phyloP scores from a whole-genome alignment of 768 basidiomycete genomes.

The Lactarius evosmus region DNA sequence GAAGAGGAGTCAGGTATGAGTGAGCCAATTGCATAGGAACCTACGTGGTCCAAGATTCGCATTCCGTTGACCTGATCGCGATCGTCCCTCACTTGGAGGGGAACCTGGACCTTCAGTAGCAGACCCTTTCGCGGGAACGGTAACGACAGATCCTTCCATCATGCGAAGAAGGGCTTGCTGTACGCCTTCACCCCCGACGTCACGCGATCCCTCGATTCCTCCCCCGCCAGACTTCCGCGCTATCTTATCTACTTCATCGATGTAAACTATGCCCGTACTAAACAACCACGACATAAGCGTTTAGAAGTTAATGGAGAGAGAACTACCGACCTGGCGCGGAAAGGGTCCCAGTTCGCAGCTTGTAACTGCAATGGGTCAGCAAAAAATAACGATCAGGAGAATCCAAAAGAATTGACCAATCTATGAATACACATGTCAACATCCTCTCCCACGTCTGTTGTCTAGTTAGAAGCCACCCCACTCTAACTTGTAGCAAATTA shows the following conservation, averaged over 20 bases:
- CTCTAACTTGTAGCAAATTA: conserved; percentile 22
- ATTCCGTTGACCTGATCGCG: conserved; percentile 49
- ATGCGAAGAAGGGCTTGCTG: conserved; percentile 90
- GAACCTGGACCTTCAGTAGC: conserved; percentile 46
- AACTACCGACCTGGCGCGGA: conserved; percentile 65
- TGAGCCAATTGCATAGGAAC: conserved; percentile 7
- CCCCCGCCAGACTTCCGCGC: conserved; percentile 54
- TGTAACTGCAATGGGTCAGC: conserved; percentile 55
- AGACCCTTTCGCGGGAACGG: conserved; percentile 71
- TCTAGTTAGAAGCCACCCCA: conserved; percentile 2
- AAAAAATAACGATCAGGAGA: neutral
- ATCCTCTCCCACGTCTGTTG: conserved; percentile 89
- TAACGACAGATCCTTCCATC: conserved; percentile 88
- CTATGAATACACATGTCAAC: conserved; percentile 90
- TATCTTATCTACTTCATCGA: conserved; percentile 95
- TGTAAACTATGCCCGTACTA: conserved; percentile 92
- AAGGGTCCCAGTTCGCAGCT: conserved; percentile 86
- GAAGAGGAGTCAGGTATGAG: conserved; percentile 17
- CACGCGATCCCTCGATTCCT: conserved; percentile 69
- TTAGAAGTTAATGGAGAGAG: conserved; percentile 10
- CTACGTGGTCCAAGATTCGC: conserved; percentile 35
- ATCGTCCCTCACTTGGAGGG: conserved; percentile 44
- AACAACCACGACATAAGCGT: conserved; percentile 10
- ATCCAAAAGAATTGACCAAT: conserved; percentile 48
- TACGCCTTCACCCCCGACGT: conserved; percentile 95